Percentiles rank a stretch among this genome's conserved stretches.
Evolutionary conservation across 345 rosid species (phyloP).

Genomic region (Durio zibethinus): DNA sequence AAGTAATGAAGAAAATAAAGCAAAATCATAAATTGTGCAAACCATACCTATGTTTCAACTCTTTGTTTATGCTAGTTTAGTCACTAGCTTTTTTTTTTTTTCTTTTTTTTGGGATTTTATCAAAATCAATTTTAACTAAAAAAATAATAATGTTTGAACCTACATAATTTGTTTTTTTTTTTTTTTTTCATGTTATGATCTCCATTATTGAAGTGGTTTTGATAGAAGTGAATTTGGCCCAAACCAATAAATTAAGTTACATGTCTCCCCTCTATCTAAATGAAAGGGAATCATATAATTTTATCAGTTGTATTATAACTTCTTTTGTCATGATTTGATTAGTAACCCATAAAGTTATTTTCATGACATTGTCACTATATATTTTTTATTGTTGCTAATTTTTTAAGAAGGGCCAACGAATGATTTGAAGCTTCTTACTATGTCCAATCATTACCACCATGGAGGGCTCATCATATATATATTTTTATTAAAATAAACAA

Average conservation of each 20-base stretch:
- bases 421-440: neutral
- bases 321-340: conserved; percentile 28
- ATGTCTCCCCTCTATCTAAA: neutral
- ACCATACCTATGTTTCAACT: no score
- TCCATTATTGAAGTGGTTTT: conserved; percentile 25
- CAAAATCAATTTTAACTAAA: no score
- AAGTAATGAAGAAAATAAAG: no score
- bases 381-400: neutral
- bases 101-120: neutral
- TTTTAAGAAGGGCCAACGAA: conserved; percentile 2
- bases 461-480: neutral
- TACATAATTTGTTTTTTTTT: no score
- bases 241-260: no score
- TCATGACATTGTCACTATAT: conserved; percentile 11
- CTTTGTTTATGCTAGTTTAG: no score
- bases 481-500: neutral
- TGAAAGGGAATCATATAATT: neutral
- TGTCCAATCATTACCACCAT: neutral
- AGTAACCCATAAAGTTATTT: conserved; percentile 31
- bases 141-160: no score
- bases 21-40: neutral
- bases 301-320: neutral
- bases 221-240: no score
- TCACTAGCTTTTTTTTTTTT: no score
- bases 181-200: neutral